Evolutionary conservation across 2,329 filamentous ascomycete species (phyloP), one percentile per base, ranked within the genome.

Genomic region (Penicillium frequentans): DNA sequence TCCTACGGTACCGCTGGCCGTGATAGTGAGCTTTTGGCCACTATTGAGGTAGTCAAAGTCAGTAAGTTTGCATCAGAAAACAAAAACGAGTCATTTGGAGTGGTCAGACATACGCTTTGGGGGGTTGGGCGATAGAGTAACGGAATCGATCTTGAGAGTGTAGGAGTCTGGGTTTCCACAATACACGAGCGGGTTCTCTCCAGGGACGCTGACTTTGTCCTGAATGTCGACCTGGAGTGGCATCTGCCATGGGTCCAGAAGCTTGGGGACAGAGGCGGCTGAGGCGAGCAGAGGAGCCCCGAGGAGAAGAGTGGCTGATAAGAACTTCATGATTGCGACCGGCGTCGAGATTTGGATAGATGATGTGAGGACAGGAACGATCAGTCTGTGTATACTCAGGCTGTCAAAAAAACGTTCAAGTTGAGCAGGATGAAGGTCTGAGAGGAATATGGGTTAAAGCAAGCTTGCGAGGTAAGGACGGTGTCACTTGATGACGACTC

Each of bases 81-180:
- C 33, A n/a, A 7, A 5, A 14, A 24, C 4, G 11, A 2, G 24
- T 10, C 27, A 31, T 35, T 21, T 33, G 29, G 29, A 23, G 26
- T 7, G 37, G 35, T 24, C 62, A 52, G 29, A 84, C 90, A 70
- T 86, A 98, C 93, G 92, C 82, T 71, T 85, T 72, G 35, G 95
- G 95, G 93, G 95, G 76, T 97, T 98, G 14, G 95, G 95, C 35
- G 76, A 71, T 56, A 99, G 77, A 68, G 97, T 87, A 55, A 98
- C 91, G 47, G 84, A 84, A 62, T 92, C 81, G 68, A 99, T 92
- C 44, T 80, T 78, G 65, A 97, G 80, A 56, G 93, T 83, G 73
- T 97, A 86, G 51, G 85, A 74, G 49, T 77, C 75, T 56, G 90
- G 90, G 60, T 90, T 83, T 57, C 79, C 78, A 64, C 95, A 99